These are phyloP conservation scores for Botryosphaeria agaves DNA, from an alignment of 2,329 filamentous ascomycete genomes.

Conservation along the genomic window DNA sequence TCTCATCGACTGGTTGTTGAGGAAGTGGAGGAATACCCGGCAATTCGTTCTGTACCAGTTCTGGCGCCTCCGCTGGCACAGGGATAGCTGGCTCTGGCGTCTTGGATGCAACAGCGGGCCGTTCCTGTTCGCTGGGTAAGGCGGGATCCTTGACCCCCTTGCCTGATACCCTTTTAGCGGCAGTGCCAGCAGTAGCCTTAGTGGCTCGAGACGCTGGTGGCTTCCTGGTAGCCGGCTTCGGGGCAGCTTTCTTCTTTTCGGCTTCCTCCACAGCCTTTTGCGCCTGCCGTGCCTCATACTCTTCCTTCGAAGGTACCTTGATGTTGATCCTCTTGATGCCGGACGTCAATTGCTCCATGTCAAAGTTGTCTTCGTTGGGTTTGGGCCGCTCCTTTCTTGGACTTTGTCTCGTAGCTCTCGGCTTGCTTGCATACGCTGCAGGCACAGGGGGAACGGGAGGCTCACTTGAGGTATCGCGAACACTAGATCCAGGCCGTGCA, in stretches of 20 bases:
- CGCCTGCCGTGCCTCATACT: conserved; percentile 35
- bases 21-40: neutral
- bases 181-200: conserved; percentile 4
- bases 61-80: neutral
- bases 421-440: conserved; percentile 15
- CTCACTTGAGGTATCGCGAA: conserved; percentile 7
- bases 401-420: neutral
- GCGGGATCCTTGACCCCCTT: conserved; percentile 1
- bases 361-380: conserved; percentile 12
- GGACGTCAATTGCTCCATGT: conserved; percentile 32
- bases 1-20: too few species aligned
- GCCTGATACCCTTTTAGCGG: neutral
- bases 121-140: neutral
- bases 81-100: neutral
- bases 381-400: conserved; percentile 3
- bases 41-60: neutral
- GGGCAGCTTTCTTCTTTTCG: conserved; percentile 21
- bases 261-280: conserved; percentile 22
- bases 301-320: conserved; percentile 38
- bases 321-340: conserved; percentile 41
- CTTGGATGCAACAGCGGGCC: neutral
- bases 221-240: conserved; percentile 8
- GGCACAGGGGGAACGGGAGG: conserved; percentile 25
- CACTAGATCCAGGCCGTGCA: neutral
- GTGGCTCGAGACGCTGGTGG: conserved; percentile 2